Conservation (phyloP, 2,329 filamentous ascomycete species). For the Trichophaea hybrida region DNA sequence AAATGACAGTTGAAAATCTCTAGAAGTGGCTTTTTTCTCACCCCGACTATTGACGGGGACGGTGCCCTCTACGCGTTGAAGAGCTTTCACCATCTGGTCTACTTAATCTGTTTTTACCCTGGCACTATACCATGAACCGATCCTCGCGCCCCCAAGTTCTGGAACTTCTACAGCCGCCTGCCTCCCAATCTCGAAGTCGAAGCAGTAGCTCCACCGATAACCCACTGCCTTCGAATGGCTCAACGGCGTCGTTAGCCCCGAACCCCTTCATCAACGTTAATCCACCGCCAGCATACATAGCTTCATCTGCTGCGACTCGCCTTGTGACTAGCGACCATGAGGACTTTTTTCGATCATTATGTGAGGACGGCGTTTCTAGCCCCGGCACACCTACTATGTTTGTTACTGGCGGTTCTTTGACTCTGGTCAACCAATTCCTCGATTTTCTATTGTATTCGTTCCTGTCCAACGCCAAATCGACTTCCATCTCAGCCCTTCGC, state of each 20-base stretch:
- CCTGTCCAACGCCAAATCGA: constrained; percentile 65
- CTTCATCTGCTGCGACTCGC: constrained; percentile 72
- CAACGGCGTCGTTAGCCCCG: constrained; percentile 45
- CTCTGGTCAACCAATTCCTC: constrained; percentile 77
- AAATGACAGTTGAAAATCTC: neutral
- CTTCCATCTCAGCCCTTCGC: constrained; percentile 57
- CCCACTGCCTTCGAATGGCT: constrained; percentile 43
- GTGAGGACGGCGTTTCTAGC: constrained; percentile 52
- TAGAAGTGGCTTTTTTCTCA: neutral
- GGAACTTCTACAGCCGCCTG: constrained; percentile 15
- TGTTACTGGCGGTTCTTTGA: constrained; percentile 47
- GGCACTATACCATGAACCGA: constrained; percentile 20
- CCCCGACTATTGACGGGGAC: neutral
- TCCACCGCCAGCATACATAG: constrained; percentile 76
- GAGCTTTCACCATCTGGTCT: neutral
- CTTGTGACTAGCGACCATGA: constrained; percentile 83
- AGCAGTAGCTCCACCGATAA: constrained; percentile 56
- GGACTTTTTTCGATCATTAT: constrained; percentile 53
- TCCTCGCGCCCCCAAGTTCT: constrained; percentile 18
- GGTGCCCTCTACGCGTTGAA: neutral
- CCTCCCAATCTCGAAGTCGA: constrained; percentile 15
- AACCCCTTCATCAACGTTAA: constrained; percentile 46
- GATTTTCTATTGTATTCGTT: constrained; percentile 89
- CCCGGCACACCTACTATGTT: constrained; percentile 50
- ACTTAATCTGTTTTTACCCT: neutral